Evolutionary conservation across 495 filamentous ascomycete genomes (phyloP), one percentile per base, ranked within the genome.

Genomic region (Penicillium manginii): DNA sequence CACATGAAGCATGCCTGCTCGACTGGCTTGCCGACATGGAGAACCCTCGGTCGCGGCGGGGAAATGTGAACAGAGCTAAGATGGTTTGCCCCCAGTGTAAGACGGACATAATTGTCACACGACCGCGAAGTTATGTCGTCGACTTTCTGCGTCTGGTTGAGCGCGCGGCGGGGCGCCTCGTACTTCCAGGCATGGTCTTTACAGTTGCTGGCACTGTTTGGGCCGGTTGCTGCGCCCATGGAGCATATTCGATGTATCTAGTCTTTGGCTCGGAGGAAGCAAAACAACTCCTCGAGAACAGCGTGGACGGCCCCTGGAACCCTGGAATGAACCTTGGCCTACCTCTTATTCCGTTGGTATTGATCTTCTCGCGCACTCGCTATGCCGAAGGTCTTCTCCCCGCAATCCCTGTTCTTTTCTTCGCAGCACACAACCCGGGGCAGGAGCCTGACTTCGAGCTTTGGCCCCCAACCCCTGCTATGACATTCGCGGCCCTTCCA

Each of bases 71-170:
- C 48, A 64, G 66, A 18, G 79, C 78, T 55, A 88, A 85, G 55
- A 84, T 97, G 63, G 71, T 81, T 50, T 98, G 94, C 69, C 92
- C 93, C 7, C 88, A 93, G 61, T 98, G 94, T 82, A 93, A 94
- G 67, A 81, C 84, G 1, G 84, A 88, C 57, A 94, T 98, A 59
- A 72, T 80, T 11, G 75, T 98, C 48, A 83, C 85, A 15, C 85
- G 91, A 42, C 91, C 89, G 26, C 81, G 81, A 56, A 91, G 91
- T 71, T 70, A 80, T 33, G 68, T 91, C 39, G 82, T 96, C 18
- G 81, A 85, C 50, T 55, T 81, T 3, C 78, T 86, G 39, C 82
- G 87, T 17, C 53, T 70, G 39, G 35, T 90, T 3, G 81, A 87
- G 63, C 66, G 74, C 31, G 55, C 78, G n/a, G 83, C 84, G 50